These are phyloP conservation scores for Cladorrhinum samala DNA, from an alignment of 495 filamentous ascomycete species.

Conservation along the genomic window DNA sequence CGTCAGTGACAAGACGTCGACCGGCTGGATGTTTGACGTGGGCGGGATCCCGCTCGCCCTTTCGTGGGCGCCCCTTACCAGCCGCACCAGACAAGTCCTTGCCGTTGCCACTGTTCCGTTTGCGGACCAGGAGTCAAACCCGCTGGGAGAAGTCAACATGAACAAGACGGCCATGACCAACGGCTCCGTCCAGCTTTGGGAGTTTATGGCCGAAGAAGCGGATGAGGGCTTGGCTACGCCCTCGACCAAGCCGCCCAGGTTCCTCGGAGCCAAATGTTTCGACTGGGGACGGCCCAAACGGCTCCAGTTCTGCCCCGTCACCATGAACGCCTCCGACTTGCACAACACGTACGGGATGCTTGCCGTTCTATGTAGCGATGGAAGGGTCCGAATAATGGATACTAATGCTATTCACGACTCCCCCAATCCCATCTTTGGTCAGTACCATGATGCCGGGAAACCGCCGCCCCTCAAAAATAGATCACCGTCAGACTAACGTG, in stretches of 20 bases:
- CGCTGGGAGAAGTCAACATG: conserved; percentile 16
- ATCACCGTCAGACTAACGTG: conserved; percentile 12
- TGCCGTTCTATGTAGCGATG: conserved; percentile 38
- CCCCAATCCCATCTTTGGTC: conserved; percentile 29
- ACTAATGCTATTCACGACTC: conserved; percentile 22
- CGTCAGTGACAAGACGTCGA: conserved; percentile 14
- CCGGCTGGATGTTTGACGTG: conserved; percentile 40
- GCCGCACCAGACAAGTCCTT: conserved; percentile 32
- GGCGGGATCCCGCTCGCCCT: conserved; percentile 40
- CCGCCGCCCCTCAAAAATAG: not conserved
- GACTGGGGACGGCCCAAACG: conserved; percentile 38
- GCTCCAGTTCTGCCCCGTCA: conserved; percentile 42
- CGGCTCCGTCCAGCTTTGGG: conserved; percentile 41
- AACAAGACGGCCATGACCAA: conserved; percentile 16
- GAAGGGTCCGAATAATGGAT: conserved; percentile 37
- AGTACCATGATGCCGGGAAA: too few species aligned
- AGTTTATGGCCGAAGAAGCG: conserved; percentile 23
- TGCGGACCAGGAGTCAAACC: conserved; percentile 32
- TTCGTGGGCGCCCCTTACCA: conserved; percentile 37
- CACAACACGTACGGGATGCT: conserved; percentile 24
- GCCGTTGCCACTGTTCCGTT: conserved; percentile 41
- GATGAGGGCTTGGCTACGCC: conserved; percentile 14
- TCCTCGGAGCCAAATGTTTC: conserved; percentile 29
- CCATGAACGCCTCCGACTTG: conserved; percentile 15
- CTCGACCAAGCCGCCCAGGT: conserved; percentile 18